Evolutionary conservation across 352 stramenopile genomes (phyloP), one percentile per base, ranked within the genome.

Genomic region (Globisporangium canariense): DNA sequence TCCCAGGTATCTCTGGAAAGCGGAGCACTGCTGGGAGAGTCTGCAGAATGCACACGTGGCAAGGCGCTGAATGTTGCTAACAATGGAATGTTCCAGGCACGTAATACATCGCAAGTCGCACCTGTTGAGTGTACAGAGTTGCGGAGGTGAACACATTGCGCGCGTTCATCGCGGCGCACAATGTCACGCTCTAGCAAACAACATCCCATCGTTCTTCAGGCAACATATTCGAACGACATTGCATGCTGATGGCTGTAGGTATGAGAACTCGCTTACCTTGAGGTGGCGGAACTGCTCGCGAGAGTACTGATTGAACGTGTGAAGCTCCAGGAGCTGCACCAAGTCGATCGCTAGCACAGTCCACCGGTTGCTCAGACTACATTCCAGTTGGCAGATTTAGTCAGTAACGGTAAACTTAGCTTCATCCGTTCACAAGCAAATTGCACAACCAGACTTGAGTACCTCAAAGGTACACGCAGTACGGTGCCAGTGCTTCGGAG

Each of bases 301-400:
- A 22, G 69, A 76, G 64, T 91, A 87, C 51, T 84, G 80, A 46
- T 89, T 89, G 64, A 87, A 90, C 2, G 76, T 82, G 65, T 92
- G 82, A 3, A 80, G 65, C 47, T 88, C 73, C 7, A 94, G 55
- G n/a, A 94, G 64, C 28, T 71, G 63, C 10, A 54, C 64, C 76
- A 91, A 84, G 46, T 94, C 86, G 25, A 92, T 46, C 4, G 74
- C 77, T n/a, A 94, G 38, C 3, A 83, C 76, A 13, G 74, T 90
- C 86, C 83, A 94, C 32, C n/a, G 68, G 40, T 75, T 69, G 56
- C 66, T 68, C 49, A 89, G 67, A 16, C 78, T 88, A 58, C 25
- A 28, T 28, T 28, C 25, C 25, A 28, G 25, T 28, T 28, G 25
- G 25, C 25, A 28, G 25, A 28, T 28, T 28, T 28, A 28, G 25